Evolutionary conservation across 2,329 filamentous ascomycete genomes (phyloP).

Genomic region (Talaromyces sp.): DNA sequence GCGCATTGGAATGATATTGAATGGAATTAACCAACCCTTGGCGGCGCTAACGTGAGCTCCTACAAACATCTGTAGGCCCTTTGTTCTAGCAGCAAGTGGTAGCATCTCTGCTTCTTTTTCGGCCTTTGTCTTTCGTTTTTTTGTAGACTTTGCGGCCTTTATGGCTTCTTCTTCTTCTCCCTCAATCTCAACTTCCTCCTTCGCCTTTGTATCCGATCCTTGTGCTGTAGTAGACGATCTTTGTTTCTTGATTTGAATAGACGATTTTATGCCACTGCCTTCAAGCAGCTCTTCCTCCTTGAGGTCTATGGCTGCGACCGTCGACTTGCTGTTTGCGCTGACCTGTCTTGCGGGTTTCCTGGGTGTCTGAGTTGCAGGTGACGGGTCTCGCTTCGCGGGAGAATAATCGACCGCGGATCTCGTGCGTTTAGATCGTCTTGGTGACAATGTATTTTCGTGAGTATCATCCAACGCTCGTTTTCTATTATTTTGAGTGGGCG

Average conservation of each 20-base stretch:
- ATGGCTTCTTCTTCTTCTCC: constrained; percentile 21
- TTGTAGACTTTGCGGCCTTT: constrained; percentile 21
- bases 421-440: constrained; percentile 18
- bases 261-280: background rate
- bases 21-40: constrained; percentile 59
- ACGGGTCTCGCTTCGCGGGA: background rate
- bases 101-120: constrained; percentile 55
- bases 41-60: constrained; percentile 90
- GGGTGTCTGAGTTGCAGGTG: background rate
- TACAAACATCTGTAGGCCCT: constrained; percentile 73
- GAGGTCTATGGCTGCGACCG: background rate
- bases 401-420: background rate
- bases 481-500: background rate
- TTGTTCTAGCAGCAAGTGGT: constrained; percentile 68
- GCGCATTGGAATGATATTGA: background rate
- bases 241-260: background rate
- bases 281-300: background rate
- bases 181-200: constrained; percentile 21
- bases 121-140: constrained; percentile 53
- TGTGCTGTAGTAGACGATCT: background rate
- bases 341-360: constrained; percentile 1
- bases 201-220: constrained; percentile 8
- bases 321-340: constrained; percentile 5
- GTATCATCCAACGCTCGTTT: constrained; percentile 16
- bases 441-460: constrained; percentile 3